A percentile compares a stretch with the other conserved stretches of the same genome.
Conservation (phyloP, 116 monocot species). For the Phalaenopsis hybrid region DNA sequence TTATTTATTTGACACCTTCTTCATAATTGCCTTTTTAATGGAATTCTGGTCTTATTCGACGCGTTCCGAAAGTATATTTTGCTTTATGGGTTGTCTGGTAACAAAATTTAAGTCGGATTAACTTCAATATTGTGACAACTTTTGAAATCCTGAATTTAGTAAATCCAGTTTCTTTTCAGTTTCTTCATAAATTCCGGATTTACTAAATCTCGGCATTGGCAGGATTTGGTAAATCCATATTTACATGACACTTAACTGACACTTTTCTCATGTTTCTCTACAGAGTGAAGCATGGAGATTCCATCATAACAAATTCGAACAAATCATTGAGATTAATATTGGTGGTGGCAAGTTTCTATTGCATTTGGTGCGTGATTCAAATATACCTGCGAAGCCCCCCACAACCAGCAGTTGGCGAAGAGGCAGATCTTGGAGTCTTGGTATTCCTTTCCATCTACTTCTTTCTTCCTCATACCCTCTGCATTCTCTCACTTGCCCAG, state of each 20-base stretch:
- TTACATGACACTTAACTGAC: neutral
- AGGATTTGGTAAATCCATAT: too few relatives aligned
- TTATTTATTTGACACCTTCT: neutral
- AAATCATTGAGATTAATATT: conserved; percentile 45
- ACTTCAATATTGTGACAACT: too few relatives aligned
- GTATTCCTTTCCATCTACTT: conserved; percentile 65
- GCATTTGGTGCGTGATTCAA: conserved; percentile 70
- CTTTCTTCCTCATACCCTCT: conserved; percentile 67
- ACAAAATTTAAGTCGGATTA: too few relatives aligned
- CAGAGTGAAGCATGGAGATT: conserved; percentile 52
- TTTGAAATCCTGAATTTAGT: too few relatives aligned
- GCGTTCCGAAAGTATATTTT: too few relatives aligned
- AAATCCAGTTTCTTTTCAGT: too few relatives aligned
- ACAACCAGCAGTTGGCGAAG: conserved; percentile 80
- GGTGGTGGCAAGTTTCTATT: conserved; percentile 45
- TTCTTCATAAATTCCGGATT: too few relatives aligned
- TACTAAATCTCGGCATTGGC: too few relatives aligned
- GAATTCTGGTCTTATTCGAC: neutral
- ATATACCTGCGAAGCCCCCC: conserved; percentile 72
- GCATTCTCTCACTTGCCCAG: conserved; percentile 62
- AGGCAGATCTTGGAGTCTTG: conserved; percentile 90
- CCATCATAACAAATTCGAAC: conserved; percentile 37
- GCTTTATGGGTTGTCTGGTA: too few relatives aligned
- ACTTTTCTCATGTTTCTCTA: neutral
- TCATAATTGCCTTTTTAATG: neutral